Percentiles rank a stretch among this genome's conserved stretches.
phyloP scores from a whole-genome alignment of 2,329 filamentous ascomycete genomes.

The Ustulina deusta region DNA sequence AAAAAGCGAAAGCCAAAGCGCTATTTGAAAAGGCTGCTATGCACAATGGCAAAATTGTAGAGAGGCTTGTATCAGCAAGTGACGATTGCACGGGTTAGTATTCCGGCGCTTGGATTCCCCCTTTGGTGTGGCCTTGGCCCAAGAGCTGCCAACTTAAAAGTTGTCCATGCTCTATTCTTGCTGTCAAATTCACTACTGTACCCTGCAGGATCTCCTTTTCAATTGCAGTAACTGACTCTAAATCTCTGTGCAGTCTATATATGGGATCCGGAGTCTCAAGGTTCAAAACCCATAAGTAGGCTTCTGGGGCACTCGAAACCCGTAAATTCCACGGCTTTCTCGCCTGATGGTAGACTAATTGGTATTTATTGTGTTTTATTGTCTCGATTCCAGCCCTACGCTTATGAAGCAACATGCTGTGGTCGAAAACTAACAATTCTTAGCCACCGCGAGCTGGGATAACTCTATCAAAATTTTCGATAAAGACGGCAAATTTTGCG shows the following conservation, averaged over 20 bases:
- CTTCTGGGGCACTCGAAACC: slow-evolving; percentile 96
- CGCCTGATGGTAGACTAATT: slow-evolving; percentile 87
- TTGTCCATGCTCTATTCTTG: not conserved
- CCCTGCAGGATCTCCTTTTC: not conserved
- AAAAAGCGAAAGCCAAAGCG: slow-evolving; percentile 78
- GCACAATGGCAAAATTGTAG: slow-evolving; percentile 79
- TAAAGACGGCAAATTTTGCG: slow-evolving; percentile 82
- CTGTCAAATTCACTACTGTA: not conserved
- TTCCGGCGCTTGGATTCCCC: not conserved
- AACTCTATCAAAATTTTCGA: slow-evolving; percentile 89
- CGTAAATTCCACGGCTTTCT: slow-evolving; percentile 95
- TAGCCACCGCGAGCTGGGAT: slow-evolving; percentile 84
- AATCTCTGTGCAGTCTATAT: slow-evolving; percentile 75
- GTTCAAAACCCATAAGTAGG: slow-evolving; percentile 86
- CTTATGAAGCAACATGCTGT: not conserved
- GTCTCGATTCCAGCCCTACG: not conserved
- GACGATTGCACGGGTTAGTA: slow-evolving; percentile 69
- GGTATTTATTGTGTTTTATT: slow-evolving; percentile 51
- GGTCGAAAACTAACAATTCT: not conserved
- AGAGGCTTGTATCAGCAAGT: slow-evolving; percentile 88
- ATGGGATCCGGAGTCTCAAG: slow-evolving; percentile 82
- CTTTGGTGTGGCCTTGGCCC: not conserved
- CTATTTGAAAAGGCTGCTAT: slow-evolving; percentile 88
- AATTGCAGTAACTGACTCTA: slow-evolving; percentile 8
- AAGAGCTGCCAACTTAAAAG: not conserved